Base-by-base conservation (phyloP, 2,329 filamentous ascomycete genomes). In the Exophiala lecanii-corni region DNA sequence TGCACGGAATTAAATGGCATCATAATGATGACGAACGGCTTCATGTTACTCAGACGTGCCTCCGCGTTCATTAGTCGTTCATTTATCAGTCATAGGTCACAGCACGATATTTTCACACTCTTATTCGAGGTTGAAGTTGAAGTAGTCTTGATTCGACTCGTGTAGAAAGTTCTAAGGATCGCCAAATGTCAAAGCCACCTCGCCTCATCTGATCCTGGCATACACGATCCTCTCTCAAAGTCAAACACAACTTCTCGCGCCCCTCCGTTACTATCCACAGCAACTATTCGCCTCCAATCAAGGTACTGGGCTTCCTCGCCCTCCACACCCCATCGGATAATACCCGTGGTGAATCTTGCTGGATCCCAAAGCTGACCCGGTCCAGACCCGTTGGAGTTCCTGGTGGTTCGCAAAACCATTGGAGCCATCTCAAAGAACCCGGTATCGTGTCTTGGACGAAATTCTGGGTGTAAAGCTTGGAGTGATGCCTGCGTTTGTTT, bases 391-490 rank as follows among this genome's bases (percentile, higher is more conserved):
- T 35, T 35, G 33, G 33, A 35, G 6, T 20, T 35, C 16, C n/a
- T 17, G 16, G 16, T 35, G 17, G 15, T 35, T 35, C 16, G 13
- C 33, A 35, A 35, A 18, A 35, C 16, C 33, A 35, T 35, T 35
- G 33, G 33, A n/a, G 17, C 17, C 33, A 35, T 35, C 33, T 35
- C 33, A 35, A 35, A 35, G 16, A 35, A 35, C n/a, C 33, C 33
- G 33, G 33, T 35, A 35, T 35, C 33, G 33, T 35, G 33, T 35
- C 17, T 35, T 18, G 33, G 33, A 17, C 17, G 33, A 20, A 35
- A 35, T 35, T 35, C 15, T 35, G 33, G 16, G 33, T 35, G 33
- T n/a, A 35, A 20, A 20, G 33, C 33, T 20, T 17, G 33, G 6
- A 35, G 16, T n/a, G 33, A 35, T 5, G 16, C 33, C 33, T 18